Evolutionary conservation across 2,329 filamentous ascomycete genomes (phyloP), one percentile per base, ranked within the genome.

Genomic region (Mycosphaerella sp.): DNA sequence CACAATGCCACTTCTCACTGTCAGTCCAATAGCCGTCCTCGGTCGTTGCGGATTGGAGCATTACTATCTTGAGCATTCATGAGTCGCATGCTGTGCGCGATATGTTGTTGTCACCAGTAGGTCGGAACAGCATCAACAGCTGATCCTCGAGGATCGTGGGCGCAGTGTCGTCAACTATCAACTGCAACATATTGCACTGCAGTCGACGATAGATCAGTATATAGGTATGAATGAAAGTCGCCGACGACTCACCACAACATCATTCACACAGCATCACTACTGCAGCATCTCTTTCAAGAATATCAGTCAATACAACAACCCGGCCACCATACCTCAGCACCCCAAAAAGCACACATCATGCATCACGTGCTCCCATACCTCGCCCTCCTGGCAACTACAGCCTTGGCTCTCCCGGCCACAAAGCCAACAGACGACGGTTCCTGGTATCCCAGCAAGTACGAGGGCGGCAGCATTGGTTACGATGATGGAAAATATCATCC

Each of bases 301-400:
- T 8, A 36, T 10, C 34, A 36, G 10, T n/a, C 7, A 36, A n/a
- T 8, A 36, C 34, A 10, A 36, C 9, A 4, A 36, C 9, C 7
- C 34, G 12, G 7, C 34, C 9, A 36, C 34, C 12, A 10, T n/a
- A 36, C 34, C 9, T 36, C 34, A 44, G 17, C 41, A 44, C n/a
- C 34, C 7, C 4, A 42, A 31, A 32, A 48, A 21, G 26, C 46
- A 29, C 23, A 14, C 39, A 50, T 23, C 14, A 50, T 50, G 47
- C 47, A 12, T 11, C 32, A 40, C 47, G 26, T 38, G 29, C 9
- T 50, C 47, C 41, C 47, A n/a, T 21, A 31, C 26, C 36, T 50
- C 21, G 47, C 47, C 47, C 47, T 50, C 10, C 17, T 36, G 36
- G 47, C 46, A 48, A 31, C 38, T 29, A 50, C 47, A 50, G 12